Percentiles rank a stretch among this genome's conserved stretches.
Evolutionary conservation across 768 basidiomycete genomes (phyloP).

Genomic region (Auricularia heimuer): DNA sequence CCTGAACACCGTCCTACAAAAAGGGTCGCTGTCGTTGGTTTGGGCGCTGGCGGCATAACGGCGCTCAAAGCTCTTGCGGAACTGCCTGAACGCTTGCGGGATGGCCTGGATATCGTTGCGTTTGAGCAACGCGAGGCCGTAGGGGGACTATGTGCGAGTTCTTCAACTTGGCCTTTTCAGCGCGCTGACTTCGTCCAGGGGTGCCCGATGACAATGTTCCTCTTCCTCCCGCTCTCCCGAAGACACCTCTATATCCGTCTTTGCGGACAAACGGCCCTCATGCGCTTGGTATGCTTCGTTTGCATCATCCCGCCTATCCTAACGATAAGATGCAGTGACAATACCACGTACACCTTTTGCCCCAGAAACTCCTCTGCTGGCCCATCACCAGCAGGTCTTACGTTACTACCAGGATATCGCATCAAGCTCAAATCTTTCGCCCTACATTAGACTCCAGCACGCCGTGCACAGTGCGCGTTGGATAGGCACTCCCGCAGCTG

Average conservation of each 20-base stretch:
- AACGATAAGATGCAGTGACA: conserved; percentile 25
- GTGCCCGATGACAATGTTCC: conserved; percentile 22
- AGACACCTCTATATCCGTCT: conserved; percentile 44
- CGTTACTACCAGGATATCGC: conserved; percentile 39
- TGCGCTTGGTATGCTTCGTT: conserved; percentile 26
- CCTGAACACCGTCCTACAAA: conserved; percentile 18
- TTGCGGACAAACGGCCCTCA: conserved; percentile 47
- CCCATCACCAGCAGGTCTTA: conserved; percentile 35
- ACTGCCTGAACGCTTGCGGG: conserved; percentile 29
- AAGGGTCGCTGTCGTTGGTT: conserved; percentile 48
- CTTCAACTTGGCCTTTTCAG: background rate
- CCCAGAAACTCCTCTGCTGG: conserved; percentile 40
- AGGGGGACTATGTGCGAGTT: conserved; percentile 38
- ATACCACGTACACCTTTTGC: conserved; percentile 45
- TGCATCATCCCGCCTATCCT: background rate
- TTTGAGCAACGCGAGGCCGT: conserved; percentile 44
- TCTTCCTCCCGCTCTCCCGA: conserved; percentile 38
- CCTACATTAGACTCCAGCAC: conserved; percentile 34
- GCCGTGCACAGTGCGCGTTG: conserved; percentile 34
- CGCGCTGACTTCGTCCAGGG: conserved; percentile 8
- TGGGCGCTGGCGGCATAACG: conserved; percentile 46
- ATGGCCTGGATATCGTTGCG: conserved; percentile 37
- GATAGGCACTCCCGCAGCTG: conserved; percentile 28
- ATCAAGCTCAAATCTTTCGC: conserved; percentile 26
- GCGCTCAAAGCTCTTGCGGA: conserved; percentile 42